Conservation (phyloP, 345 rosid genomes). For the Salix caprea region DNA sequence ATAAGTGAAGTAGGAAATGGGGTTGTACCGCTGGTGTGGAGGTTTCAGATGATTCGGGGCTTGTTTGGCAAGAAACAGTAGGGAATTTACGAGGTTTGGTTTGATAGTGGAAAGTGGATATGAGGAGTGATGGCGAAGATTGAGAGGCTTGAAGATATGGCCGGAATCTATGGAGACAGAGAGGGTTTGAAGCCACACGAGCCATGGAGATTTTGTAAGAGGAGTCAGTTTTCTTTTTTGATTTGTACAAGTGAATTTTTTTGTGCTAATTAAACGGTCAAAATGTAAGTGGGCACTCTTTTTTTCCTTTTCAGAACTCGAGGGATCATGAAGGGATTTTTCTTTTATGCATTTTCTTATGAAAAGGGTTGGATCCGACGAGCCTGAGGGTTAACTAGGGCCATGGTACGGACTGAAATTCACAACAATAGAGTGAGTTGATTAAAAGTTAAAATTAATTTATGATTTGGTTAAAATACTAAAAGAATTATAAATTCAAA, state of each 20-base stretch:
- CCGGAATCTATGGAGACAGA: slow-evolving; percentile 35
- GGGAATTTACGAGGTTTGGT: slow-evolving; percentile 19
- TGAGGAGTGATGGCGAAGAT: neutral
- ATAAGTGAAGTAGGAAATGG: neutral
- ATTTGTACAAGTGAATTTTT: neutral
- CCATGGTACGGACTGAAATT: too few species aligned
- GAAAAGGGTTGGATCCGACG: too few species aligned
- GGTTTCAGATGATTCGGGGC: slow-evolving; percentile 34
- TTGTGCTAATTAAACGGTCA: neutral
- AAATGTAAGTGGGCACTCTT: neutral
- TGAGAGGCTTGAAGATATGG: slow-evolving; percentile 22
- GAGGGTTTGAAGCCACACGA: slow-evolving; percentile 36
- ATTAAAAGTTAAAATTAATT: too few species aligned
- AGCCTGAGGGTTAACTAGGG: too few species aligned
- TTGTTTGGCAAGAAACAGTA: slow-evolving; percentile 34
- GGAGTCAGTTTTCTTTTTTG: too few species aligned
- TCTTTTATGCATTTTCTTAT: too few species aligned
- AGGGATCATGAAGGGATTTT: too few species aligned
- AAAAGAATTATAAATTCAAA: too few species aligned
- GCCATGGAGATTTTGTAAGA: slow-evolving; percentile 18
- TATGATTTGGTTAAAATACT: too few species aligned
- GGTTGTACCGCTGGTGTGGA: slow-evolving; percentile 13
- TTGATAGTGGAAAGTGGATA: slow-evolving; percentile 4
- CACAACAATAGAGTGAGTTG: too few species aligned
- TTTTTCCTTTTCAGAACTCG: too few species aligned